Percentiles rank a stretch among this genome's conserved stretches.
Conservation (phyloP, 2,329 filamentous ascomycete species). For the Scortechinia acanthostroma region DNA sequence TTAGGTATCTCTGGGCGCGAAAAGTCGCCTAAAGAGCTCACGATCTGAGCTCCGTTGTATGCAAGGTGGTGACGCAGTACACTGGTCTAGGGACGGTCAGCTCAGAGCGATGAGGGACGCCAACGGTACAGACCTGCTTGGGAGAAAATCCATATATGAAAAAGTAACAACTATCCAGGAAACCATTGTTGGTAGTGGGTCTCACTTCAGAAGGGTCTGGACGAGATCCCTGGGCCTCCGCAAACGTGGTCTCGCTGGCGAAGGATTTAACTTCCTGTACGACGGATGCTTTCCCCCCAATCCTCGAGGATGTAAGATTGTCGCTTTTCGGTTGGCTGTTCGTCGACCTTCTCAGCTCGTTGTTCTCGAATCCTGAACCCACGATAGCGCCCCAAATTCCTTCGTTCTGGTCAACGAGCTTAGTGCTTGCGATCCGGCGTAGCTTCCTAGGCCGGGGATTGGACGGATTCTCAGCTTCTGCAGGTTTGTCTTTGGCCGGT, state of each 20-base stretch:
- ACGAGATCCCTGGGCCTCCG: constrained; percentile 8
- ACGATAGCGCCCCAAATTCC: constrained; percentile 89
- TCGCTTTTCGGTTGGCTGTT: constrained; percentile 5
- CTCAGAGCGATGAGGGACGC: constrained; percentile 36
- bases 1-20: background rate
- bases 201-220: constrained; percentile 4
- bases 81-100: constrained; percentile 30
- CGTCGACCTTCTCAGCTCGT: constrained; percentile 12
- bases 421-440: constrained; percentile 78
- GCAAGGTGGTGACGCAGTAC: constrained; percentile 12
- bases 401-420: constrained; percentile 72
- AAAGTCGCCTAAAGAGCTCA: background rate
- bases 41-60: background rate
- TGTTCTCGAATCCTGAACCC: constrained; percentile 21
- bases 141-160: constrained; percentile 51
- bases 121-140: constrained; percentile 37
- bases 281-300: constrained; percentile 6
- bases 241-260: constrained; percentile 22
- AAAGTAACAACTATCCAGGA: constrained; percentile 44
- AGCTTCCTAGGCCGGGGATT: constrained; percentile 53
- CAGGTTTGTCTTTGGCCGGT: background rate
- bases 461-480: background rate
- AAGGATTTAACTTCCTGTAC: constrained; percentile 24
- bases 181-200: constrained; percentile 26
- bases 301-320: no score